Evolutionary conservation across 805 yeast species (phyloP), one percentile per base, ranked within the genome.

Genomic region (Zygoascus biomembranicola): DNA sequence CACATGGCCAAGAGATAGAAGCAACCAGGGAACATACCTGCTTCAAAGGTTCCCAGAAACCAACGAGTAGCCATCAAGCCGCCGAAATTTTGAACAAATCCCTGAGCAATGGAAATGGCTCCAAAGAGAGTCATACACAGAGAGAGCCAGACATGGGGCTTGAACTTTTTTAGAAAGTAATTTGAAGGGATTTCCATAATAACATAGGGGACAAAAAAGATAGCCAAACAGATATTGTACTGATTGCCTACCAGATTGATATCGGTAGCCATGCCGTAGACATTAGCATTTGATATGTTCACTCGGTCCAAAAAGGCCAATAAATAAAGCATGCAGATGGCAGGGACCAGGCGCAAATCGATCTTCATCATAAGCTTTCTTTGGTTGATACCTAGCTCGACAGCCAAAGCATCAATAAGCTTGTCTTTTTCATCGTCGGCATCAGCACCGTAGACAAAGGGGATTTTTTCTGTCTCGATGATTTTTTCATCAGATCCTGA

Each of bases 281-380:
- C 77, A 55, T 81, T 81, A 8, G 95, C 95, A 67, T 87, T 87
- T 32, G 90, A 81, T 57, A 87, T 85, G 66, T 87, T 87, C 55
- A 87, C 90, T 66, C 95, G 75, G 66, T 87, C 95, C 63, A 87
- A 70, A 63, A 87, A 87, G 0, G 92, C 84, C 57, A 87, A 75
- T 66, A 87, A 80, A 63, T 87, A 87, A 46, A 87, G 72, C 31
- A 86, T 62, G 63, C 89, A 80, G 59, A 87, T 84, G n/a, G 89
- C 82, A 4, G 90, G 89, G 31, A 86, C 82, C 42, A 87, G 82
- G 56, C 87, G 79, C 0, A 80, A 51, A 62, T 86, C 92, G 32
- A 83, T 72, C 61, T 84, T 85, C 75, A 80, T 71, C 79, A 79
- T 78, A 28, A 86, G 68, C 59, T 71, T 75, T 45, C 62, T 69